Percentiles rank a stretch among this genome's conserved stretches.
Evolutionary conservation across 2,329 filamentous ascomycete species (phyloP).

Genomic region (Fusarium pseudonygamai): DNA sequence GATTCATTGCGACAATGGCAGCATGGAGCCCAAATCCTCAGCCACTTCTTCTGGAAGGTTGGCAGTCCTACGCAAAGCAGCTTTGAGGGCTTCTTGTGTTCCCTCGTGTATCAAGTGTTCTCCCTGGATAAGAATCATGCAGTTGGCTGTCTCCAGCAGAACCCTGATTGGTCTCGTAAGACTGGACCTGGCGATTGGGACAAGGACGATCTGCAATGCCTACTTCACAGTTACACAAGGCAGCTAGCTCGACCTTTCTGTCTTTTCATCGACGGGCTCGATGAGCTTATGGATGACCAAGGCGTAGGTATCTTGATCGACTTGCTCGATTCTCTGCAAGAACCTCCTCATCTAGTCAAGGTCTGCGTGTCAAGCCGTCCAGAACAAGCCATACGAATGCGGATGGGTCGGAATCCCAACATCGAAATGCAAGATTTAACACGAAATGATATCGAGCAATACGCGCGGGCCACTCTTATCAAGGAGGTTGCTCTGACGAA

Average conservation of each 20-base stretch:
- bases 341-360: too few species aligned
- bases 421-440: background rate
- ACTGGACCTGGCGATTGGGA: rapidly evolving
- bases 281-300: rapidly evolving
- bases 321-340: too few species aligned
- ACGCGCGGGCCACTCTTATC: rapidly evolving
- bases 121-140: rapidly evolving
- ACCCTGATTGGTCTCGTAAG: rapidly evolving
- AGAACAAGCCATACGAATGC: rapidly evolving
- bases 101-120: rapidly evolving
- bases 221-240: background rate
- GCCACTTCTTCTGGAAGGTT: rapidly evolving
- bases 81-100: rapidly evolving
- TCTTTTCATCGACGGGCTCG: rapidly evolving
- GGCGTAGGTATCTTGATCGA: rapidly evolving
- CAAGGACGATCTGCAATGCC: rapidly evolving
- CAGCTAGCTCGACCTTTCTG: rapidly evolving
- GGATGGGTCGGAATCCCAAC: rapidly evolving
- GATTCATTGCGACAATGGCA: rapidly evolving
- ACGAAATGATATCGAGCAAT: rapidly evolving
- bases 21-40: rapidly evolving
- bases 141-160: rapidly evolving
- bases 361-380: background rate
- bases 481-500: rapidly evolving
- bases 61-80: background rate